A percentile compares a stretch with the other conserved stretches of the same genome.
These are phyloP conservation scores for Kwoniella bestiolae DNA, from an alignment of 768 basidiomycete species.

Conservation along the genomic window DNA sequence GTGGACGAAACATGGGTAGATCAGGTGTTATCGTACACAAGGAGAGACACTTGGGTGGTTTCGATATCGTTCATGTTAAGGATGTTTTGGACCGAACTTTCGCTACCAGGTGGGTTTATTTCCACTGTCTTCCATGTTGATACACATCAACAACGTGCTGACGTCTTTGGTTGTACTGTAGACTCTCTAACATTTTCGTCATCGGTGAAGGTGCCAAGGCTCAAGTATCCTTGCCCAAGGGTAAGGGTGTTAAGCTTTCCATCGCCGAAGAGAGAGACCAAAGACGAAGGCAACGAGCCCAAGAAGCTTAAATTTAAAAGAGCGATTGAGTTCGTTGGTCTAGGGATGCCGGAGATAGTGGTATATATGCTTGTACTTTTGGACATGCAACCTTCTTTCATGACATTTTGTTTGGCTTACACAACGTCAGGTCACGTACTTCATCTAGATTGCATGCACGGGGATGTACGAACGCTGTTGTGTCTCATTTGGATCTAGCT, in stretches of 20 bases:
- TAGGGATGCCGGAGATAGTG: neutral
- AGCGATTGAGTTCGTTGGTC: neutral
- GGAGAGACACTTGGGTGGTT: constrained; percentile 97
- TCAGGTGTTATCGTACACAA: constrained; percentile 93
- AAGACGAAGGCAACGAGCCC: constrained; percentile 64
- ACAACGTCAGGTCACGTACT: too few species aligned
- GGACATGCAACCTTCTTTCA: constrained; percentile 12
- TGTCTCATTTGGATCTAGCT: too few species aligned
- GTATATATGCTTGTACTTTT: constrained; percentile 10
- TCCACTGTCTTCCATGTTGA: neutral
- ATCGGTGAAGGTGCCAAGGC: constrained; percentile 95
- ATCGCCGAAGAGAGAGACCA: constrained; percentile 86
- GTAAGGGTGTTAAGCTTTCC: constrained; percentile 96
- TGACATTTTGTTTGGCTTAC: neutral
- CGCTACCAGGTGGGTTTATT: constrained; percentile 78
- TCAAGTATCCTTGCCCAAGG: constrained; percentile 94
- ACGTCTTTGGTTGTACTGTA: constrained; percentile 52
- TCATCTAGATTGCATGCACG: too few species aligned
- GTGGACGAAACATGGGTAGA: constrained; percentile 99
- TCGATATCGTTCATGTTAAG: constrained; percentile 98
- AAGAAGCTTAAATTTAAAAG: constrained; percentile 45
- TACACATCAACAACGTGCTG: neutral
- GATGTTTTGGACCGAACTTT: constrained; percentile 94
- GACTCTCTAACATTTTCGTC: constrained; percentile 96
- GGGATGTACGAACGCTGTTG: too few species aligned